phyloP scores from a whole-genome alignment of 805 yeast species.

The Spathaspora gorwiae region DNA sequence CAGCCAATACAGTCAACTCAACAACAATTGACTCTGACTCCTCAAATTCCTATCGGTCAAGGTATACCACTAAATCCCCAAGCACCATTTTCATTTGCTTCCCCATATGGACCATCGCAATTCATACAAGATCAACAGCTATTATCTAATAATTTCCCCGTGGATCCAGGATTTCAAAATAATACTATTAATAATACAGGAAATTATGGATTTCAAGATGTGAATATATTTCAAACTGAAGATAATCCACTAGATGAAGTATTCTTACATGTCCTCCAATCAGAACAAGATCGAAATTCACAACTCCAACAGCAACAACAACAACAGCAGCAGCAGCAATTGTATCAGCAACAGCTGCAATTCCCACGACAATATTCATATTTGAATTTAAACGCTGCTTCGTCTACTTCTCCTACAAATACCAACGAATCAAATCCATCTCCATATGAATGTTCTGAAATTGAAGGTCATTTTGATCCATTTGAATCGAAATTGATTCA shows the following conservation, averaged over 20 bases:
- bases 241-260: constrained; percentile 39
- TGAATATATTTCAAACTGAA: constrained; percentile 23
- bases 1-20: neutral
- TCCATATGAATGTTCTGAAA: constrained; percentile 2
- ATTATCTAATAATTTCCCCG: neutral
- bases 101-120: constrained; percentile 12
- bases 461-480: constrained; percentile 2
- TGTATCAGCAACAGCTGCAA: neutral
- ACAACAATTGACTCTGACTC: neutral
- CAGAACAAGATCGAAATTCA: constrained; percentile 5
- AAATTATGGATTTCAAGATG: constrained; percentile 28
- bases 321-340: neutral
- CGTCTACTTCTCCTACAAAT: constrained; percentile 30
- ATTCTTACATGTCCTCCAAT: constrained; percentile 10
- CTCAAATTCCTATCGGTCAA: neutral
- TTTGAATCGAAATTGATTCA: constrained; percentile 11
- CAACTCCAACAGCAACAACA: neutral
- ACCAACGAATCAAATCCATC: constrained; percentile 19
- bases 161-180: neutral
- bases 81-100: constrained; percentile 1
- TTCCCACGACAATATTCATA: neutral
- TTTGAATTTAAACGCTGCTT: neutral
- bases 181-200: neutral
- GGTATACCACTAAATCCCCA: neutral
- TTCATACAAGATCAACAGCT: neutral